phyloP scores from a whole-genome alignment of 1,139 yeast genomes.

The Protomyces macrosporus region DNA sequence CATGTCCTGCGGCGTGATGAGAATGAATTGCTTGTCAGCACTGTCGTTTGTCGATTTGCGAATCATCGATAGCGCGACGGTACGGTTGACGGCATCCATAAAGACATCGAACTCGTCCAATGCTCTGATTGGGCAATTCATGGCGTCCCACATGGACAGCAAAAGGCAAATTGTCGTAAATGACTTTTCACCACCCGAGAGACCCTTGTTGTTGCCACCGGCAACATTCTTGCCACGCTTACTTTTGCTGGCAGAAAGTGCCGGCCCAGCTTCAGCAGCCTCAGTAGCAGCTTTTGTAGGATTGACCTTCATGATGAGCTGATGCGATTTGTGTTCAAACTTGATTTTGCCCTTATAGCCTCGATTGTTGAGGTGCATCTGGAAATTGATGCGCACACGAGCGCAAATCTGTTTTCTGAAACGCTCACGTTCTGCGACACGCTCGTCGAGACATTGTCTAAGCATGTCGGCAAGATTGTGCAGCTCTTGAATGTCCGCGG shows the following conservation, averaged over 20 bases:
- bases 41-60: constrained; percentile 54
- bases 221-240: constrained; percentile 53
- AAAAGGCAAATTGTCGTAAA: constrained; percentile 85
- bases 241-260: constrained; percentile 31
- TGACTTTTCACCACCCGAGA: constrained; percentile 96
- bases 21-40: constrained; percentile 73
- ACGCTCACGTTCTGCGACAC: constrained; percentile 28
- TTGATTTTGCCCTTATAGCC: constrained; percentile 69
- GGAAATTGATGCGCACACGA: constrained; percentile 35
- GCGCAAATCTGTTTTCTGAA: constrained; percentile 32
- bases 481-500: constrained; percentile 24
- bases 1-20: constrained; percentile 92
- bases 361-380: constrained; percentile 42
- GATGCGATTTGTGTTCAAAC: constrained; percentile 49
- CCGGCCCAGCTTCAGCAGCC: constrained; percentile 9
- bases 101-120: constrained; percentile 96
- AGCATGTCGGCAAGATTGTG: constrained; percentile 25
- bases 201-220: constrained; percentile 66
- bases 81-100: constrained; percentile 91
- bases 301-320: constrained; percentile 11
- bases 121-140: constrained; percentile 82
- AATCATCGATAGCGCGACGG: constrained; percentile 70
- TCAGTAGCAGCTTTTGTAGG: constrained; percentile 35
- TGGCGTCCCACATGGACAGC: constrained; percentile 86
- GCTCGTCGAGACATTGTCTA: constrained; percentile 30